Evolutionary conservation across 805 yeast species (phyloP).

Genomic region (Cyberlindnera subsufficiens): DNA sequence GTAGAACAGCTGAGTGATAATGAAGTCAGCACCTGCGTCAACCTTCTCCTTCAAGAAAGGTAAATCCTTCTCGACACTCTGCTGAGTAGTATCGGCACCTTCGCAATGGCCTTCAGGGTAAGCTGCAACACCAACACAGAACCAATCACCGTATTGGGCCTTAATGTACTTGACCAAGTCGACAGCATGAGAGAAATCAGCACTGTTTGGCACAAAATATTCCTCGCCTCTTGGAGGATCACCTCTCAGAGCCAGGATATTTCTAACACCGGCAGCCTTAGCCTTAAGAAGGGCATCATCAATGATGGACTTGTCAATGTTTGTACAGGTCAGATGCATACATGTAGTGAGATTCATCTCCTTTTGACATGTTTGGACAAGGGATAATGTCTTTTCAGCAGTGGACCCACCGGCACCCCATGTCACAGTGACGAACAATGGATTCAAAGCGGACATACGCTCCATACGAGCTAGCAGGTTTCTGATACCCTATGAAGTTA

Average conservation of each 20-base stretch:
- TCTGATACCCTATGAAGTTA: conserved; percentile 50
- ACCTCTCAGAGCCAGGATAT: conserved; percentile 90
- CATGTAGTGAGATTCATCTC: conserved; percentile 85
- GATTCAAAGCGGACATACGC: conserved; percentile 85
- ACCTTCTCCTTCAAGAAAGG: conserved; percentile 76
- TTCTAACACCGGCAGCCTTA: conserved; percentile 70
- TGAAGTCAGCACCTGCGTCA: conserved; percentile 91
- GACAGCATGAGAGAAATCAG: conserved; percentile 63
- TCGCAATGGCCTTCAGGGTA: conserved; percentile 99
- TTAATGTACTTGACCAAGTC: conserved; percentile 83
- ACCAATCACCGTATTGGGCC: conserved; percentile 64
- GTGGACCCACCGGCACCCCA: conserved; percentile 99
- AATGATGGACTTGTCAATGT: conserved; percentile 69
- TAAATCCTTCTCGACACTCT: conserved; percentile 40
- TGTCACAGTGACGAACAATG: conserved; percentile 85
- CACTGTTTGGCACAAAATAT: conserved; percentile 39
- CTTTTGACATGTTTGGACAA: conserved; percentile 71
- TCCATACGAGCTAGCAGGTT: conserved; percentile 81
- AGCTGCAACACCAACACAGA: conserved; percentile 95
- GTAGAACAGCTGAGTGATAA: conserved; percentile 96
- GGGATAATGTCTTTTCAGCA: conserved; percentile 74
- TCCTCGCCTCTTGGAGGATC: conserved; percentile 85
- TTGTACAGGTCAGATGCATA: conserved; percentile 93
- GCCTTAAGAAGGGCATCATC: conserved; percentile 76
- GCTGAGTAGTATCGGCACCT: conserved; percentile 61